phyloP scores from a whole-genome alignment of 1,284 basidiomycete species.

The Tetrapyrgos nigripes region DNA sequence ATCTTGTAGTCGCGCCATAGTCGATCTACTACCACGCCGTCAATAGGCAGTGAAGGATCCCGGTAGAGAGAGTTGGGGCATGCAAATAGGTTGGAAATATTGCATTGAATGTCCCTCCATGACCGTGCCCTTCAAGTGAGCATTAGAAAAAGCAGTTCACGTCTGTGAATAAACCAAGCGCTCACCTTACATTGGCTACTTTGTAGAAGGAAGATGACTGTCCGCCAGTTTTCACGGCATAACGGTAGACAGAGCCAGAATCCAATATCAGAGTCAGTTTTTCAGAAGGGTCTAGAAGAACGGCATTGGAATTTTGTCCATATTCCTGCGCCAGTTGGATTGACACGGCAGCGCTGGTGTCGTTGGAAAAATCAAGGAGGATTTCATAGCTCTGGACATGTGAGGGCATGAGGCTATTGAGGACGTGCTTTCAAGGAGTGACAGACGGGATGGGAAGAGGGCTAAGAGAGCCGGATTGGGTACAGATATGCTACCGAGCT shows the following conservation, averaged over 20 bases:
- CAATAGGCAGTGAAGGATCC: slow-evolving; percentile 41
- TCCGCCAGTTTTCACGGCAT: slow-evolving; percentile 67
- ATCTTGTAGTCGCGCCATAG: slow-evolving; percentile 72
- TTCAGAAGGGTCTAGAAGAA: slow-evolving; percentile 67
- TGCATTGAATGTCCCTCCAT: slow-evolving; percentile 69
- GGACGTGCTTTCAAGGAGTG: background rate
- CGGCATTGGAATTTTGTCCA: slow-evolving; percentile 57
- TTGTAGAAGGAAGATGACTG: slow-evolving; percentile 44
- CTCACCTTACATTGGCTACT: slow-evolving; percentile 74
- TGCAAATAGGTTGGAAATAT: slow-evolving; percentile 65
- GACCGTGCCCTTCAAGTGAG: slow-evolving; percentile 62
- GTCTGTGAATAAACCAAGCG: background rate
- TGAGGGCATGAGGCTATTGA: slow-evolving; percentile 39
- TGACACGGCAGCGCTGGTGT: slow-evolving; percentile 67
- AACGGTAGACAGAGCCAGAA: slow-evolving; percentile 70
- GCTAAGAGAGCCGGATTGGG: background rate
- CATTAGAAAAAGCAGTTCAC: background rate
- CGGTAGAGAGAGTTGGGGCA: slow-evolving; percentile 37
- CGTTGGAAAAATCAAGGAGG: slow-evolving; percentile 71
- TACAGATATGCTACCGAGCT: background rate
- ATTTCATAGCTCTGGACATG: slow-evolving; percentile 64
- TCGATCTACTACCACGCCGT: slow-evolving; percentile 68
- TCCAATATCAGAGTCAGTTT: slow-evolving; percentile 69
- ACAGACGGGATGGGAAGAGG: background rate
- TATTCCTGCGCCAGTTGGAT: slow-evolving; percentile 71